Evolutionary conservation across 805 yeast genomes (phyloP).

Genomic region (Myxozyma neotropica): DNA sequence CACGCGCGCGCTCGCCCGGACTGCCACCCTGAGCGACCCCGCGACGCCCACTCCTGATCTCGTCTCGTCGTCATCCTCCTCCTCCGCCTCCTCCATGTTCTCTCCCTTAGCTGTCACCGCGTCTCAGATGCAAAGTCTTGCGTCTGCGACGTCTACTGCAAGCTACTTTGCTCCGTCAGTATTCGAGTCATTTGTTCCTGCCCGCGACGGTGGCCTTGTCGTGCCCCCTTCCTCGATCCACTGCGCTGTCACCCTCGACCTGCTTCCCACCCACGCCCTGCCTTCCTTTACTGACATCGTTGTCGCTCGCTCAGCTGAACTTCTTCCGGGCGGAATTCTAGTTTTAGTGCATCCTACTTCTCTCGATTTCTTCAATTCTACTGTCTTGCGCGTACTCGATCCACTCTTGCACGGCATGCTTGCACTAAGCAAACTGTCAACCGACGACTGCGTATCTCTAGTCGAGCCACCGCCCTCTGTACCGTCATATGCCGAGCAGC

Average conservation of each 20-base stretch:
- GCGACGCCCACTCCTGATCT: background rate
- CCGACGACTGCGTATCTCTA: conserved; percentile 35
- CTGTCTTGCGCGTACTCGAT: conserved; percentile 36
- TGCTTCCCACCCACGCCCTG: conserved; percentile 31
- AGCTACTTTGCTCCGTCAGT: conserved; percentile 18
- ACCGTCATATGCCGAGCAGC: conserved; percentile 30
- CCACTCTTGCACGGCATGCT: conserved; percentile 36
- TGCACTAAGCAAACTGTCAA: conserved; percentile 36
- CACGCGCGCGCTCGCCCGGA: background rate
- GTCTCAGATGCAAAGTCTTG: too few species aligned
- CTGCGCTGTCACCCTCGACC: conserved; percentile 31
- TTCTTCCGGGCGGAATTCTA: conserved; percentile 36
- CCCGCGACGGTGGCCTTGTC: too few species aligned
- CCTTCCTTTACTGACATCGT: conserved; percentile 32
- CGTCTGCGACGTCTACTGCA: background rate
- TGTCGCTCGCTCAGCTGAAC: conserved; percentile 31
- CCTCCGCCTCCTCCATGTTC: background rate
- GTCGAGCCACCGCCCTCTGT: conserved; percentile 31
- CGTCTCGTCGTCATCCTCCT: background rate
- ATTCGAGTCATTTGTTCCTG: conserved; percentile 24
- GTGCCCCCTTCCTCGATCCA: conserved; percentile 28
- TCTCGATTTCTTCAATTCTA: conserved; percentile 27
- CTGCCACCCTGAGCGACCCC: background rate
- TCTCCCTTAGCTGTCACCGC: background rate
- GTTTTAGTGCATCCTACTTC: conserved; percentile 36